These are phyloP conservation scores for Fraxinus americana DNA, from an alignment of 257 asterid species.

Conservation along the genomic window DNA sequence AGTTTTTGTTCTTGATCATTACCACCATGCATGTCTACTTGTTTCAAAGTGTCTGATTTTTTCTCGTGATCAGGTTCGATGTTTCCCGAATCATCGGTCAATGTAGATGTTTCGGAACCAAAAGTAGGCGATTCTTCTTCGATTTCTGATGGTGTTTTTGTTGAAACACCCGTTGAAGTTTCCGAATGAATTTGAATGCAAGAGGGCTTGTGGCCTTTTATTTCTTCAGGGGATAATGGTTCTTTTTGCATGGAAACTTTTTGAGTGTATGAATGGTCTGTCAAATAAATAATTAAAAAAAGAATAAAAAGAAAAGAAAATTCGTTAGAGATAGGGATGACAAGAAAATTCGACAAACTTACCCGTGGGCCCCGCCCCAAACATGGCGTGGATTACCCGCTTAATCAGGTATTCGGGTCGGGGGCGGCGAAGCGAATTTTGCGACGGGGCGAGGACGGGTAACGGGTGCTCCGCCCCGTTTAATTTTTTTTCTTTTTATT, in stretches of 20 bases:
- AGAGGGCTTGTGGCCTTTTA: conserved; percentile 29
- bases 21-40: background rate
- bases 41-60: conserved; percentile 16
- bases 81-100: conserved; percentile 56
- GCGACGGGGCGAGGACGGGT: too few species aligned
- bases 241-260: conserved; percentile 40
- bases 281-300: background rate
- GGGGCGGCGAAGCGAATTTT: too few species aligned
- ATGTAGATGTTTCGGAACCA: conserved; percentile 66
- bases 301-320: background rate
- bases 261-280: conserved; percentile 21
- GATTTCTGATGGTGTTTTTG: conserved; percentile 53
- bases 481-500: too few species aligned
- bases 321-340: background rate
- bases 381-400: too few species aligned
- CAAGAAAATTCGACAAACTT: too few species aligned
- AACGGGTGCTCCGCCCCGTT: too few species aligned
- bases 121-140: conserved; percentile 61
- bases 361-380: too few species aligned
- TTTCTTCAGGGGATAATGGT: conserved; percentile 7
- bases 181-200: conserved; percentile 25
- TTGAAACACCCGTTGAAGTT: conserved; percentile 31
- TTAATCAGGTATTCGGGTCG: too few species aligned
- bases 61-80: conserved; percentile 31
- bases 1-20: conserved; percentile 18